Percentiles rank a stretch among this genome's conserved stretches.
phyloP scores from a whole-genome alignment of 768 basidiomycete species.

The Amylocystis lapponica region DNA sequence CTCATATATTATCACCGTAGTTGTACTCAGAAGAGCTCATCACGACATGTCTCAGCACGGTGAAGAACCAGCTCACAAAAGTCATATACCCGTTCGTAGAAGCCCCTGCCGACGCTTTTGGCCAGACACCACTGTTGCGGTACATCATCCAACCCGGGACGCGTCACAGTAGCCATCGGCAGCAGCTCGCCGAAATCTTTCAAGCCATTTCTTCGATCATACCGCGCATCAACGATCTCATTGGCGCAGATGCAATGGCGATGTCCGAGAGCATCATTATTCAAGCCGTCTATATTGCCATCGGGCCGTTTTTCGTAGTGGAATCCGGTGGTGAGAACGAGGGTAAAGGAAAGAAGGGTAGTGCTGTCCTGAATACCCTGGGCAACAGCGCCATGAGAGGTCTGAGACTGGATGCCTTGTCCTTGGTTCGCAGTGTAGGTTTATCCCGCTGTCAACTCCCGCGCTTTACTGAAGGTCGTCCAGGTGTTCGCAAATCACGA shows the following conservation, averaged over 20 bases:
- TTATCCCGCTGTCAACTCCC: neutral
- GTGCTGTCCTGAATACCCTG: slow-evolving; percentile 55
- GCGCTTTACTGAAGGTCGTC: neutral
- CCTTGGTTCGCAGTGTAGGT: slow-evolving; percentile 80
- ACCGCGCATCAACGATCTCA: slow-evolving; percentile 67
- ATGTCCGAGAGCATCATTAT: slow-evolving; percentile 94
- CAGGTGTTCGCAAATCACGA: slow-evolving; percentile 91
- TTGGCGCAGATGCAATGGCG: slow-evolving; percentile 63
- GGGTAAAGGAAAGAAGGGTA: slow-evolving; percentile 51
- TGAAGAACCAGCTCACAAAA: slow-evolving; percentile 77
- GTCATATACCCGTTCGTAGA: slow-evolving; percentile 87
- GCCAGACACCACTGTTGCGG: slow-evolving; percentile 42
- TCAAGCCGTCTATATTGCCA: slow-evolving; percentile 86
- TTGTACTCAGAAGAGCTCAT: slow-evolving; percentile 95
- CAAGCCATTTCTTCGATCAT: slow-evolving; percentile 67
- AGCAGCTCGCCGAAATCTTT: slow-evolving; percentile 61
- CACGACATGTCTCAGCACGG: slow-evolving; percentile 62
- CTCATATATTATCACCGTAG: slow-evolving; percentile 30
- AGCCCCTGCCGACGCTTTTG: slow-evolving; percentile 38
- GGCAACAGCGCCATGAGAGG: slow-evolving; percentile 79
- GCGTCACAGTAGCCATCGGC: slow-evolving; percentile 29
- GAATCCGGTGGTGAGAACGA: slow-evolving; percentile 55
- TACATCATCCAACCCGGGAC: slow-evolving; percentile 43
- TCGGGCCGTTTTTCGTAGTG: slow-evolving; percentile 91
- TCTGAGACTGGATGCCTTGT: slow-evolving; percentile 74